Evolutionary conservation across 2,329 filamentous ascomycete species (phyloP), one percentile per base, ranked within the genome.

Genomic region (Fusarium sacchari): DNA sequence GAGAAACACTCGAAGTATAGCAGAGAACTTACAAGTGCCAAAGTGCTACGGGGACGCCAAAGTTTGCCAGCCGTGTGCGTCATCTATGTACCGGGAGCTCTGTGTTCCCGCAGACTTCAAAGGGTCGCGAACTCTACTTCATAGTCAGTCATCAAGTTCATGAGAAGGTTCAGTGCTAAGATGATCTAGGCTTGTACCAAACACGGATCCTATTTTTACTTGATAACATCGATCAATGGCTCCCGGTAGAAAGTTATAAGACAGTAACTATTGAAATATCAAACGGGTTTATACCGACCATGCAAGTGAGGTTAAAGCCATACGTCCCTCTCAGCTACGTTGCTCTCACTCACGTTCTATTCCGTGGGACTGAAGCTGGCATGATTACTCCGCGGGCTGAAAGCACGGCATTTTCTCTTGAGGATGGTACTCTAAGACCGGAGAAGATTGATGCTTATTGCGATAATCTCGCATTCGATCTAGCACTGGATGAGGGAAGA

Each of bases 1-100:
- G 3, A 3, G 3, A 0, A 32, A 13, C 0, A n/a, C 5, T 44
- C 9, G 6, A 24, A n/a, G 0, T 4, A 4, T 0, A 18, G 3
- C 20, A 13, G 20, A 40, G 20, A 20, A 10, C 52, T 55, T 0
- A 55, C 14, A 55, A 37, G 1, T 2, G 12, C 10, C 15, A 24
- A 22, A 57, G 53, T 57, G 53, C 18, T 4, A 1, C 26, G 53
- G 53, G 0, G 5, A 44, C 5, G 12, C 22, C 2, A 14, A 22
- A 5, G 5, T 1, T 32, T 57, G 53, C 28, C 7, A 20, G 5
- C 5, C 28, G 13, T 57, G 53, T 22, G 4, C 10, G 10, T 57
- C 53, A 15, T 24, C n/a, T 6, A 3, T 22, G 6, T 57, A 46
- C 22, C n/a, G 14, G 5, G n/a, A 46, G 1, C 37, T 57, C 10